Evolutionary conservation across 352 stramenopile species (phyloP).

Genomic region (Thalassiosira mediterranea): DNA sequence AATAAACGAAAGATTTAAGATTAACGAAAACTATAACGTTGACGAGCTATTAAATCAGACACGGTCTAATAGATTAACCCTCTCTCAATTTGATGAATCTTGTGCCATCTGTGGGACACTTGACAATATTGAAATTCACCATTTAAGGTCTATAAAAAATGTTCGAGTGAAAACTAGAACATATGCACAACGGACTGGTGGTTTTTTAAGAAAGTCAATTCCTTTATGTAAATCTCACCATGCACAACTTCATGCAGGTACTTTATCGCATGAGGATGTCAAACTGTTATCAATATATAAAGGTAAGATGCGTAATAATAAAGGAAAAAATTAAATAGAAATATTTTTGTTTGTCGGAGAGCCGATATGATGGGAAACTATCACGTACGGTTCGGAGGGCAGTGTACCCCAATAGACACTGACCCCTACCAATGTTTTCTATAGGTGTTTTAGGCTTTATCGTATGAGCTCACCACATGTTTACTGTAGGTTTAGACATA

Average conservation of each 20-base stretch:
- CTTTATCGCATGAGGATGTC: not conserved
- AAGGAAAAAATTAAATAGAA: slow-evolving; percentile 20
- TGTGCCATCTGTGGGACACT: slow-evolving; percentile 7
- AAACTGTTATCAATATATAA: slow-evolving; percentile 18
- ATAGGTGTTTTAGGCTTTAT: slow-evolving; percentile 51
- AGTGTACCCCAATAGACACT: not conserved
- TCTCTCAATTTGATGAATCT: slow-evolving; percentile 6
- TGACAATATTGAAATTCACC: slow-evolving; percentile 9
- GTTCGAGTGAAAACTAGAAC: slow-evolving; percentile 13
- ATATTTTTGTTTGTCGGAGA: slow-evolving; percentile 19
- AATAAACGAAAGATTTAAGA: slow-evolving; percentile 4
- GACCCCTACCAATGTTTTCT: slow-evolving; percentile 20
- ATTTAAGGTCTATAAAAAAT: slow-evolving; percentile 3
- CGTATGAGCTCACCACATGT: slow-evolving; percentile 55
- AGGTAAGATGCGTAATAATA: slow-evolving; percentile 9
- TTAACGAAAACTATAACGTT: slow-evolving; percentile 6
- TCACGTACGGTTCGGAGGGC: slow-evolving; percentile 16
- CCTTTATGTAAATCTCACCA: slow-evolving; percentile 12
- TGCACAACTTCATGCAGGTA: not conserved
- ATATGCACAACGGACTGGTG: not conserved
- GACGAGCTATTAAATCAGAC: not conserved
- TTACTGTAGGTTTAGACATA: slow-evolving; percentile 48
- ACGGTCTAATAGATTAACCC: slow-evolving; percentile 7
- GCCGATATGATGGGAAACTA: slow-evolving; percentile 22
- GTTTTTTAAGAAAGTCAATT: slow-evolving; percentile 16